phyloP scores from a whole-genome alignment of 176 grass and related monocot genomes.

The Ensete ventricosum region DNA sequence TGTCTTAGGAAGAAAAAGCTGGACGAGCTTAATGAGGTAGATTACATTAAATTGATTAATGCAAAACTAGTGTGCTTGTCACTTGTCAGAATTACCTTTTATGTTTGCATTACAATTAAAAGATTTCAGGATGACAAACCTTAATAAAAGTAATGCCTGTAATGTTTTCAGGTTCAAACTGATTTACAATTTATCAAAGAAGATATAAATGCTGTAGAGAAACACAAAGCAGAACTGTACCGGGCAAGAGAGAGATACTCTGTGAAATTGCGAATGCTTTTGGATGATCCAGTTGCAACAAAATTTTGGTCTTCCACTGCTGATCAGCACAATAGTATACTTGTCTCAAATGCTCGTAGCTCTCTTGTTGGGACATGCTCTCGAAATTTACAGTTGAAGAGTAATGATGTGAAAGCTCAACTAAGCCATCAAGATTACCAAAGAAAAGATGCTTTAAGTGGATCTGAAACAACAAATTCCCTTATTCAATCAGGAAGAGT shows the following conservation, averaged over 20 bases:
- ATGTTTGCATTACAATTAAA: not conserved
- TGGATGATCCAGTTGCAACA: conserved; percentile 60
- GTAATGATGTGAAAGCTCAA: conserved; percentile 65
- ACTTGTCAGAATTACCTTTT: not conserved
- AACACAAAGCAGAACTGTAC: conserved; percentile 72
- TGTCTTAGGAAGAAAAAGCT: conserved; percentile 96
- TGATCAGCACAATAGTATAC: conserved; percentile 53
- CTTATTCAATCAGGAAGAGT: conserved; percentile 68
- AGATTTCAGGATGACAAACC: conserved; percentile 7
- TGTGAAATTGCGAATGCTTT: conserved; percentile 84
- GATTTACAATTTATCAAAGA: conserved; percentile 98
- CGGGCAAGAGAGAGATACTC: conserved; percentile 91
- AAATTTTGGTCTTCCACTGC: conserved; percentile 52
- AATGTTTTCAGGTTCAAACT: conserved; percentile 71
- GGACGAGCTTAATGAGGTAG: conserved; percentile 94
- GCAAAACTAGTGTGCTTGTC: not conserved
- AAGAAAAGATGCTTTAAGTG: conserved; percentile 63
- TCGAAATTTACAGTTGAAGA: conserved; percentile 60
- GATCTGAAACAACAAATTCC: conserved; percentile 40
- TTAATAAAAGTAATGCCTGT: not conserved
- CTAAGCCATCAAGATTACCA: conserved; percentile 60
- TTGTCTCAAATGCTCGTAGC: conserved; percentile 39
- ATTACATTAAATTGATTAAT: conserved; percentile 3
- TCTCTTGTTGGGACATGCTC: conserved; percentile 48
- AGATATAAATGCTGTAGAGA: conserved; percentile 80